Percentiles rank a stretch among this genome's conserved stretches.
phyloP scores from a whole-genome alignment of 441 rosid species.

The Theobroma grandiflorum region DNA sequence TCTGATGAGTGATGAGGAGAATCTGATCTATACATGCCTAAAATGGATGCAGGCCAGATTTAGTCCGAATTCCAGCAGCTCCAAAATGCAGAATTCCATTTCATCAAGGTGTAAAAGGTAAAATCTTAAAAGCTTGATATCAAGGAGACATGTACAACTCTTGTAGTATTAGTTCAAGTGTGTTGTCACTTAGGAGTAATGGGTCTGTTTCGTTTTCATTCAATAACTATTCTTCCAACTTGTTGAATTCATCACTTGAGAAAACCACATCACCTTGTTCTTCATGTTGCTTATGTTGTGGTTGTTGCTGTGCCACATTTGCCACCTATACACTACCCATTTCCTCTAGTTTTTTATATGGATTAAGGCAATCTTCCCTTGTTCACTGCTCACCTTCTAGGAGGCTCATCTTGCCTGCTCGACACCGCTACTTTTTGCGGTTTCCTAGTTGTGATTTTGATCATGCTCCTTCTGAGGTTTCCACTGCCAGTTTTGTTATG shows the following conservation, averaged over 20 bases:
- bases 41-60: constrained; percentile 12
- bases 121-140: constrained; percentile 27
- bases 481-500: constrained; percentile 42
- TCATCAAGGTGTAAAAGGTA: constrained; percentile 32
- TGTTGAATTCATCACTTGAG: constrained; percentile 58
- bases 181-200: constrained; percentile 49
- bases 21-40: constrained; percentile 23
- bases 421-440: constrained; percentile 36
- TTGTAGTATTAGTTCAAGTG: constrained; percentile 49
- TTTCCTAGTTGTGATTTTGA: constrained; percentile 46
- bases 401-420: constrained; percentile 56
- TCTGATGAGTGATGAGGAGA: neutral
- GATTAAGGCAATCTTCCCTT: constrained; percentile 76
- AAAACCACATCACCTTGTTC: constrained; percentile 45
- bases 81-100: neutral
- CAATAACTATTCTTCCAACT: constrained; percentile 52
- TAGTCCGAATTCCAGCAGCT: constrained; percentile 29
- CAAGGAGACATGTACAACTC: constrained; percentile 50
- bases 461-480: constrained; percentile 50
- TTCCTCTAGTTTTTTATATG: constrained; percentile 58
- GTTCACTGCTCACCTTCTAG: constrained; percentile 68
- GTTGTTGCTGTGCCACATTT: constrained; percentile 37
- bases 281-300: constrained; percentile 46
- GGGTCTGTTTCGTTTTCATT: constrained; percentile 60
- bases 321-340: constrained; percentile 40